Evolutionary conservation across 768 basidiomycete genomes (phyloP), one percentile per base, ranked within the genome.

Genomic region (Termitomyces sp.): DNA sequence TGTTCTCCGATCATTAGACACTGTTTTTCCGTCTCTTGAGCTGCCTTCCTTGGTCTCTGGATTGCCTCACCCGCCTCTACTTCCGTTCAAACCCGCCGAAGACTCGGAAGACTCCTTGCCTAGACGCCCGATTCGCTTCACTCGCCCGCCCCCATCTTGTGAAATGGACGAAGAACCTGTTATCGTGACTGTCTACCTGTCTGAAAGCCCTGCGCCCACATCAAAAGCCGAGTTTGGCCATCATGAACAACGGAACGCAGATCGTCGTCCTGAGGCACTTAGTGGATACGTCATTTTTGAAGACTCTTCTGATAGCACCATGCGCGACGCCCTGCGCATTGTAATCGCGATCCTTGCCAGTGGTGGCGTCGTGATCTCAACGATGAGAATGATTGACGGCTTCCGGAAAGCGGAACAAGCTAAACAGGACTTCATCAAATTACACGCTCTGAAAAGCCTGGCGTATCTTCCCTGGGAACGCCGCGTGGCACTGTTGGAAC

Each of bases 1-100:
- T 13, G 53, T 63, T 9, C 20, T 63, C 12, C 38, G 18, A 16
- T 63, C 58, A 18, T n/a, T 63, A 11, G 57, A 63, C 15, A 13
- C 45, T 42, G 36, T 48, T 18, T 51, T 59, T 9, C 62, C 52
- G 3, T 42, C 45, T 32, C 53, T 63, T 24, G 51, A 57, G 15
- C 39, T 63, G 36, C n/a, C 58, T 13, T 46, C 57, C 8, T 16
- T 63, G 22, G 36, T 54, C 18, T 36, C 46, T 38, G 57, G 48
- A 9, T 20, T 58, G 22, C 52, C 52, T 39, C 52, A 54, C 8
- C 52, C 52, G 22, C 52, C 52, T 16, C 22, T 54, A 39, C 52
- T 39, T 39, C 52, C 36, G 52, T 54, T 54, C 38, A 18, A 54
- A 24, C 4, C 36, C 16, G 15, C 13, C 24, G 22, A 54, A 51